Conservation (phyloP, 805 yeast genomes). For the Candida pseudofarinosa region DNA sequence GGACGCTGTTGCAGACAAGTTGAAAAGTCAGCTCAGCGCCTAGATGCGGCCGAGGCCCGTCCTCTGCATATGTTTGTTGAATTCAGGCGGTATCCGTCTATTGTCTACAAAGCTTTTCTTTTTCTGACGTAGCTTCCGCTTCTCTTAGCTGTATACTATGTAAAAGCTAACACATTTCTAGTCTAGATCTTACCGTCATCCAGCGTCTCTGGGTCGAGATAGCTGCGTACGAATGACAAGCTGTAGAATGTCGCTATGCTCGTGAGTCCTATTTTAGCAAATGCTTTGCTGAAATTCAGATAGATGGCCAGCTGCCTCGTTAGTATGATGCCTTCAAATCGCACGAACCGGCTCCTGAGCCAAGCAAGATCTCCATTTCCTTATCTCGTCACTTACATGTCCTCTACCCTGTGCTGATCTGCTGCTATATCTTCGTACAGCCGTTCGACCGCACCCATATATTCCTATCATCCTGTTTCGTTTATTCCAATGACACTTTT, state of each 20-base stretch:
- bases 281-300: conserved; percentile 13
- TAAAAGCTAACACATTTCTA: neutral
- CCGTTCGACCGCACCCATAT: neutral
- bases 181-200: neutral
- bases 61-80: no score
- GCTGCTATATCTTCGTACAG: neutral
- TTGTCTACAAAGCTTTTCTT: neutral
- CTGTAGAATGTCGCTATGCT: conserved; percentile 14
- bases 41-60: no score
- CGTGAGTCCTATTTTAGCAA: conserved; percentile 11
- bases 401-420: neutral
- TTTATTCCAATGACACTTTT: neutral
- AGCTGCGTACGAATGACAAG: conserved; percentile 9
- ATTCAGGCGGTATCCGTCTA: no score
- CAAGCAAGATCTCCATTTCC: no score
- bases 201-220: conserved; percentile 1
- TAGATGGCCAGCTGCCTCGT: conserved; percentile 8
- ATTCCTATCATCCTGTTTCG: neutral
- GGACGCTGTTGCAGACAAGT: conserved; percentile 67
- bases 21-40: conserved; percentile 21
- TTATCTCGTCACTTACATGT: neutral
- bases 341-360: no score
- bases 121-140: neutral
- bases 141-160: neutral
- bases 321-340: no score